Evolutionary conservation across 1,284 basidiomycete genomes (phyloP).

Genomic region (Microbotryomycetes sp.): DNA sequence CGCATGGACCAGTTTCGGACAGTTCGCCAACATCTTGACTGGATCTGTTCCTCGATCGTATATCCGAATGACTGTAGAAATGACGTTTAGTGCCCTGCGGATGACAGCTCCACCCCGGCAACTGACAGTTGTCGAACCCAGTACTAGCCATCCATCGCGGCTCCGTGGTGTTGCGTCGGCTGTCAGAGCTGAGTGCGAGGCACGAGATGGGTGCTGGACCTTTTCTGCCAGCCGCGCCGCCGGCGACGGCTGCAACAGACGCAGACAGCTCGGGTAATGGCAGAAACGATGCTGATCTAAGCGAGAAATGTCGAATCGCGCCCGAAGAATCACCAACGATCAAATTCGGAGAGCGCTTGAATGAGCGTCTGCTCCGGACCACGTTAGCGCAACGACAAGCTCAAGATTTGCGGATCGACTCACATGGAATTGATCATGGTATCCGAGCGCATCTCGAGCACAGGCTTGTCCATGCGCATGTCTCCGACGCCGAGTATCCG

Average conservation of each 20-base stretch:
- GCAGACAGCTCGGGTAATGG: not conserved
- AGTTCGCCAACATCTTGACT: not conserved
- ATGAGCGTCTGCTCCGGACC: constrained; percentile 1
- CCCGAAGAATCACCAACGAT: constrained; percentile 10
- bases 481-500: constrained; percentile 4
- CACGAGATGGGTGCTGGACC: constrained; percentile 1
- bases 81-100: no score
- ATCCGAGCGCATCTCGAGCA: not conserved
- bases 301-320: constrained; percentile 8
- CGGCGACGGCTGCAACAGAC: not conserved
- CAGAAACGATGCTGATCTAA: not conserved
- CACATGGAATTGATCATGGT: constrained; percentile 14
- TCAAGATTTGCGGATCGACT: not conserved
- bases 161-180: not conserved
- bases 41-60: constrained; percentile 4
- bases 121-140: constrained; percentile 14
- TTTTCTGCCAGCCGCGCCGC: not conserved
- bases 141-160: constrained; percentile 8
- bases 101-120: no score
- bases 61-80: constrained; percentile 7
- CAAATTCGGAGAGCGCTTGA: constrained; percentile 2
- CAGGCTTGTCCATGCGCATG: constrained; percentile 11
- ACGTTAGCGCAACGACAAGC: not conserved
- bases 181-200: not conserved
- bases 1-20: constrained; percentile 5